Base-by-base conservation (phyloP, 768 basidiomycete genomes). In the Mycena chlorophos region DNA sequence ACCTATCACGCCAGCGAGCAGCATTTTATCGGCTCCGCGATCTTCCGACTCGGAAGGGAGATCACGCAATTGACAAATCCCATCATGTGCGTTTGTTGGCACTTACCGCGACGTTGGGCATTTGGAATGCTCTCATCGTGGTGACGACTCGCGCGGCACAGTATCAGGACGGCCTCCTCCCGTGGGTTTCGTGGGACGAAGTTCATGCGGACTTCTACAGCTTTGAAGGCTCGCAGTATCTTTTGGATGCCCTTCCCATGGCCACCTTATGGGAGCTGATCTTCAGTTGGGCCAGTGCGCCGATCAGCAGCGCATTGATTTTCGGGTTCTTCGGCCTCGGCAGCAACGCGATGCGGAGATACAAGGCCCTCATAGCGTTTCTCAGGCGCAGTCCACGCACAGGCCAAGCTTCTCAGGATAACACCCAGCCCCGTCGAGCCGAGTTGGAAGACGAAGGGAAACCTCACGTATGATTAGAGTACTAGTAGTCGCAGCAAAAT, bases 291-390 rank as follows among this genome's bases (percentile, higher is more conserved):
- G 16, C 4, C 3, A 19, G 43, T 3, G 55, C 51, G 0, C 55
- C 50, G 20, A 51, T 56, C 37, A 56, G n/a, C 42, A 46, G 42
- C 16, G 20, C 51, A 19, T 47, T 56, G 16, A 26, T 51, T 3
- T 56, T 56, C 14, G 40, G 2, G 5, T 56, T 56, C 42, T 56
- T 56, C 31, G n/a, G n/a, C n/a, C n/a, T n/a, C n/a, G n/a, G n/a
- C n/a, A n/a, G n/a, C n/a, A n/a, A n/a, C n/a, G n/a, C n/a, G n/a
- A n/a, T n/a, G n/a, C n/a, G n/a, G n/a, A n/a, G n/a, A n/a, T n/a
- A n/a, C n/a, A n/a, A n/a, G n/a, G n/a, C n/a, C n/a, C n/a, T n/a
- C n/a, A n/a, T n/a, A n/a, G n/a, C n/a, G n/a, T n/a, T n/a, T n/a
- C n/a, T n/a, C n/a, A n/a, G n/a, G n/a, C n/a, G n/a, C n/a, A n/a